These are phyloP conservation scores for Chaetomiaceae sp. DNA, from an alignment of 2,329 filamentous ascomycete species.

Conservation along the genomic window DNA sequence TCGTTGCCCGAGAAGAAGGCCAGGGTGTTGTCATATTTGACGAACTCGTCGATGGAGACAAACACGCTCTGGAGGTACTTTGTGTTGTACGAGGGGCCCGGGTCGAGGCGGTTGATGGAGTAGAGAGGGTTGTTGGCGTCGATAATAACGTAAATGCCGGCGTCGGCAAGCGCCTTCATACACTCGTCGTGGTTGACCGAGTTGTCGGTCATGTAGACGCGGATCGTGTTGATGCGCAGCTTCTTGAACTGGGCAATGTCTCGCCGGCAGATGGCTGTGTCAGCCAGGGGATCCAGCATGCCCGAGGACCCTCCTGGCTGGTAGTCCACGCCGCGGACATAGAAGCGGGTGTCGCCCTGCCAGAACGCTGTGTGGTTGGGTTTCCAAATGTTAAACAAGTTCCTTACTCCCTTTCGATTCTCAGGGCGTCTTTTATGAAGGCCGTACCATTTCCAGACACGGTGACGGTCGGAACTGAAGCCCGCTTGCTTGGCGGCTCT, in stretches of 20 bases:
- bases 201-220: conserved; percentile 92
- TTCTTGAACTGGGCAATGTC: conserved; percentile 80
- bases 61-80: conserved; percentile 81
- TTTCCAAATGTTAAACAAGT: too few species aligned
- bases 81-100: conserved; percentile 77
- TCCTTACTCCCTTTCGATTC: too few species aligned
- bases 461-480: conserved; percentile 46
- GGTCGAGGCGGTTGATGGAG: conserved; percentile 74
- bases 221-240: conserved; percentile 84
- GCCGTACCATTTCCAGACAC: conserved; percentile 54
- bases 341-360: conserved; percentile 50
- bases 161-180: conserved; percentile 75
- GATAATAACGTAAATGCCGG: conserved; percentile 86
- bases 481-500: conserved; percentile 47
- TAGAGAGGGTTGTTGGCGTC: conserved; percentile 89
- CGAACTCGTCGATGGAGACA: conserved; percentile 80
- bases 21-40: conserved; percentile 78
- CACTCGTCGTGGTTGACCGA: conserved; percentile 74
- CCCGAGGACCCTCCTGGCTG: conserved; percentile 57
- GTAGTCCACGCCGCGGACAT: conserved; percentile 58
- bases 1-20: conserved; percentile 83
- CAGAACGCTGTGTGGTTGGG: conserved; percentile 50
- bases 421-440: background rate
- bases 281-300: conserved; percentile 69
- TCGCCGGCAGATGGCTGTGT: conserved; percentile 65